These are phyloP conservation scores for Glycyrrhiza uralensis DNA, from an alignment of 306 rosid species.

Conservation along the genomic window DNA sequence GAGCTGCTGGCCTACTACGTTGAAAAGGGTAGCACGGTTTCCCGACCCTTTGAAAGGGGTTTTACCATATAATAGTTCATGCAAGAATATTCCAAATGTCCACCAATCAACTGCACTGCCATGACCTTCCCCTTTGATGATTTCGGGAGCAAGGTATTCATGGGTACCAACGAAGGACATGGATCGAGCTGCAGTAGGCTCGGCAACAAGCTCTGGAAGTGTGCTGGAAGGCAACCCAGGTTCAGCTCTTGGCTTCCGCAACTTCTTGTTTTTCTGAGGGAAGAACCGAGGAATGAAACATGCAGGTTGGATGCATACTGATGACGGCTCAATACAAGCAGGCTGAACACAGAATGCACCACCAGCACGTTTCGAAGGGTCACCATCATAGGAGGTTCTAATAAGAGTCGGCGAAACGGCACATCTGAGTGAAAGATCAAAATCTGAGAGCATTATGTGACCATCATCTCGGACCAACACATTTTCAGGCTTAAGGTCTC, in stretches of 20 bases:
- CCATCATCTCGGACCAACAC: constrained; percentile 98
- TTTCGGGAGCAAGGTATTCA: constrained; percentile 97
- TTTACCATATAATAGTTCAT: constrained; percentile 87
- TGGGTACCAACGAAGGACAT: constrained; percentile 99
- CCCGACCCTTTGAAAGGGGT: constrained; percentile 97
- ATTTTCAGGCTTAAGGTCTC: constrained; percentile 97
- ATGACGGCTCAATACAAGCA: constrained; percentile 88
- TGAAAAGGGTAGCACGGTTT: constrained; percentile 95
- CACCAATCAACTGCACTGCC: constrained; percentile 99
- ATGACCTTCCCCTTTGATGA: constrained; percentile 96
- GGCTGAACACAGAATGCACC: constrained; percentile 97
- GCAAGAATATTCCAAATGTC: constrained; percentile 98
- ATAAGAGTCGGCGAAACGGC: constrained; percentile 84
- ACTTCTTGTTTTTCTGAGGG: constrained; percentile 81
- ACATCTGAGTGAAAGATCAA: constrained; percentile 94
- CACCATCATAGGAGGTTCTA: constrained; percentile 60
- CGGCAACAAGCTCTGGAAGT: constrained; percentile 98
- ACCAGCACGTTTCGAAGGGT: constrained; percentile 76
- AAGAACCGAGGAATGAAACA: constrained; percentile 84
- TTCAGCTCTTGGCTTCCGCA: constrained; percentile 60
- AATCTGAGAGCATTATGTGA: constrained; percentile 98
- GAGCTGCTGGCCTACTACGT: constrained; percentile 97
- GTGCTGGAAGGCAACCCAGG: constrained; percentile 55
- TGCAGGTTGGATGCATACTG: constrained; percentile 92
- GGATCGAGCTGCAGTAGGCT: constrained; percentile 93